A percentile compares a stretch with the other conserved stretches of the same genome.
Conservation (phyloP, 257 asterid species). For the Solanum boliviense region DNA sequence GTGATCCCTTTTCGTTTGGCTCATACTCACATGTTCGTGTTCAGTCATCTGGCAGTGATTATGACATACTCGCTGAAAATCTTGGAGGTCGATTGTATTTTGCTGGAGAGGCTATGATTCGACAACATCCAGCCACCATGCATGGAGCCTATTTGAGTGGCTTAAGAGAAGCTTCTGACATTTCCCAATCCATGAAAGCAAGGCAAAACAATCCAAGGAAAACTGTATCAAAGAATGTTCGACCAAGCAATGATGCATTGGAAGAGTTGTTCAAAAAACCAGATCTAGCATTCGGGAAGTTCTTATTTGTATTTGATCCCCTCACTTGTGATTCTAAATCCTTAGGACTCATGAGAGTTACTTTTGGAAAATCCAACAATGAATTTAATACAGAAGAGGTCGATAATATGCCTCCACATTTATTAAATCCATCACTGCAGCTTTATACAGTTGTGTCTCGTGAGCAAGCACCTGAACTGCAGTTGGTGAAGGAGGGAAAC, state of each 20-base stretch:
- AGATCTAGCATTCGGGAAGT: too few species aligned
- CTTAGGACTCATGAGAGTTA: too few species aligned
- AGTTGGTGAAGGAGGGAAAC: slow-evolving; percentile 26
- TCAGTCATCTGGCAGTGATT: slow-evolving; percentile 69
- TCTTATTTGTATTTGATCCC: too few species aligned
- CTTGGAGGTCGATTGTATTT: slow-evolving; percentile 49
- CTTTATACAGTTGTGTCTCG: slow-evolving; percentile 51
- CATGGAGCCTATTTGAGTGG: slow-evolving; percentile 88
- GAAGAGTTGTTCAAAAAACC: too few species aligned
- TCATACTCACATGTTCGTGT: slow-evolving; percentile 70
- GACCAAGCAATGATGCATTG: slow-evolving; percentile 3
- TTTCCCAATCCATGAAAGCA: slow-evolving; percentile 31
- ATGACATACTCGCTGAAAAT: slow-evolving; percentile 61
- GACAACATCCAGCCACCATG: slow-evolving; percentile 84
- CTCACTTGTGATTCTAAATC: too few species aligned
- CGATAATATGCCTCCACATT: slow-evolving; percentile 11
- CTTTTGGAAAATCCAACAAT: too few species aligned
- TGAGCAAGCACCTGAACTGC: slow-evolving; percentile 45
- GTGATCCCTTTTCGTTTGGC: slow-evolving; percentile 61
- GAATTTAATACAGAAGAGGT: neutral
- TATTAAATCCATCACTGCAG: slow-evolving; percentile 19
- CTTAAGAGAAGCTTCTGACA: slow-evolving; percentile 67
- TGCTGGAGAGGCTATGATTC: slow-evolving; percentile 76
- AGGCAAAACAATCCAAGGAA: slow-evolving; percentile 23
- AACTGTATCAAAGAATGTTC: slow-evolving; percentile 28